Percentiles rank a stretch among this genome's conserved stretches.
Evolutionary conservation across 2,329 filamentous ascomycete genomes (phyloP).

Genomic region (Talaromyces sp.): DNA sequence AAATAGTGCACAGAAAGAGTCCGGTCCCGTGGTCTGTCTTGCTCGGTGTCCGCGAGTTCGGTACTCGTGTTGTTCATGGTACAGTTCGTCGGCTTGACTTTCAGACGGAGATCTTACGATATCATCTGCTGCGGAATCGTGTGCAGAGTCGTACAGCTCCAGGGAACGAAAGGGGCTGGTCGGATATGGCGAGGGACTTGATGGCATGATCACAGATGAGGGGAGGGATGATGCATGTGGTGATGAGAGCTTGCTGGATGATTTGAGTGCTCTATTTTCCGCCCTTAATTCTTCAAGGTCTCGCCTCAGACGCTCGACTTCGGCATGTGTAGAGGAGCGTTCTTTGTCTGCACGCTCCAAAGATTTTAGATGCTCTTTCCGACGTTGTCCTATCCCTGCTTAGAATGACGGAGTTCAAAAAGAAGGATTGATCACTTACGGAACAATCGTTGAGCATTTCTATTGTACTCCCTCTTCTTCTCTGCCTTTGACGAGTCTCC

Average conservation of each 20-base stretch:
- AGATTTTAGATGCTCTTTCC: conserved; percentile 45
- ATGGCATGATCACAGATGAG: conserved; percentile 14
- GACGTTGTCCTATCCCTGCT: conserved; percentile 35
- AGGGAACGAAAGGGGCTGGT: conserved; percentile 22
- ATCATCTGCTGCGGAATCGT: background rate
- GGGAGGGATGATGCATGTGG: conserved; percentile 26
- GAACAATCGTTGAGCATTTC: conserved; percentile 46
- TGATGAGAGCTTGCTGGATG: conserved; percentile 31
- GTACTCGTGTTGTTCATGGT: conserved; percentile 2
- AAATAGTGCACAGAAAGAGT: conserved; percentile 24
- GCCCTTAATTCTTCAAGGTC: conserved; percentile 40
- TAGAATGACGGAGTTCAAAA: conserved; percentile 2
- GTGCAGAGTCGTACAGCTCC: conserved; percentile 8
- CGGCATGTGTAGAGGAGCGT: conserved; percentile 37
- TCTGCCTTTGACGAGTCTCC: conserved; percentile 29
- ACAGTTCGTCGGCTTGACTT: background rate
- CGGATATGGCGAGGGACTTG: conserved; percentile 20
- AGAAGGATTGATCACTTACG: conserved; percentile 27
- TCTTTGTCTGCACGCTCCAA: conserved; percentile 44
- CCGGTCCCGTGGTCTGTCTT: conserved; percentile 2
- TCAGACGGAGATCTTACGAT: background rate
- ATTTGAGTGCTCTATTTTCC: conserved; percentile 40
- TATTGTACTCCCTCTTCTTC: conserved; percentile 36
- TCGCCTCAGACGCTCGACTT: conserved; percentile 40
- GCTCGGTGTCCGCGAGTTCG: background rate